Conservation (phyloP, 176 grass and related monocot genomes). For the Carex cristatella region DNA sequence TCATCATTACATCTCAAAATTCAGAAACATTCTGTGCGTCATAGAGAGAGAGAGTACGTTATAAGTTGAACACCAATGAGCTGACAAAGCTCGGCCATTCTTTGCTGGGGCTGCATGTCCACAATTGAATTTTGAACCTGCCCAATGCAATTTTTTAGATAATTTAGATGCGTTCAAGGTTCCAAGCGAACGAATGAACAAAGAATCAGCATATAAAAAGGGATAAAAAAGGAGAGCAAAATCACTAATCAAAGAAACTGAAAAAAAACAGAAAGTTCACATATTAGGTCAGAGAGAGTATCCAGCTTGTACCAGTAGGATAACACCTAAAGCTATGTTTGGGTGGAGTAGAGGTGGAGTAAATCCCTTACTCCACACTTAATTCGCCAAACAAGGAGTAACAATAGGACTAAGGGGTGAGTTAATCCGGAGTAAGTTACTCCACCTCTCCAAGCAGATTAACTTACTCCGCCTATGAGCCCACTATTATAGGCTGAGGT, state of each 20-base stretch:
- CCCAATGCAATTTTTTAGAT: slow-evolving; percentile 8
- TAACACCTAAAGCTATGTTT: background rate
- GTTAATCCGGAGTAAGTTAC: too few species aligned
- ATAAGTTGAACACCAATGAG: slow-evolving; percentile 87
- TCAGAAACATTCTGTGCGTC: background rate
- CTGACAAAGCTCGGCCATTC: slow-evolving; percentile 85
- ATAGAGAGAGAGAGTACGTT: slow-evolving; percentile 43
- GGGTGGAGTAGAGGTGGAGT: too few species aligned
- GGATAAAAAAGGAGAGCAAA: background rate
- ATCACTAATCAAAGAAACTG: background rate
- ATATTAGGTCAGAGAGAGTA: background rate
- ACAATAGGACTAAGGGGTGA: too few species aligned
- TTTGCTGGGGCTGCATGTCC: slow-evolving; percentile 83
- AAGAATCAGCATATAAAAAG: background rate
- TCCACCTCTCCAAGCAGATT: too few species aligned
- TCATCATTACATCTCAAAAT: background rate
- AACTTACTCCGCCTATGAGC: too few species aligned
- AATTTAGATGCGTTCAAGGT: background rate
- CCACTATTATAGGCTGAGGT: too few species aligned
- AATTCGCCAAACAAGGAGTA: too few species aligned
- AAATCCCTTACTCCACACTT: too few species aligned
- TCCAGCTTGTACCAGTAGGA: background rate
- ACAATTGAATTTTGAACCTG: slow-evolving; percentile 96
- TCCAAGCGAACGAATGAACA: background rate
- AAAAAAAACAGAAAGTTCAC: background rate